These are phyloP conservation scores for Alternaria novae-zelandiae DNA, from an alignment of 2,329 filamentous ascomycete genomes.

Conservation along the genomic window DNA sequence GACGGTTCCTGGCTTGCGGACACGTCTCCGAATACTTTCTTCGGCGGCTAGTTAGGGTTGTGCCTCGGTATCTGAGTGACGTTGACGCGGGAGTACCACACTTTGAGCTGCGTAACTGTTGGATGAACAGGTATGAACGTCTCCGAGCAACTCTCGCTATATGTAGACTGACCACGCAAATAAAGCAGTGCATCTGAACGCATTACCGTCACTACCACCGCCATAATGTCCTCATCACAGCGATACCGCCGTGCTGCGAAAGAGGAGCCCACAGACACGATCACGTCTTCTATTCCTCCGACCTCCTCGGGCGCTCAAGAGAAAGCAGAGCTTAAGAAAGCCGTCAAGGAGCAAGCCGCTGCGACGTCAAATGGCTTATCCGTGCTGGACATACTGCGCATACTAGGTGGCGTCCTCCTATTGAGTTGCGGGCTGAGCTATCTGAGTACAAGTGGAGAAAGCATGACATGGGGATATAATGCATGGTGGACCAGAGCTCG, in stretches of 20 bases:
- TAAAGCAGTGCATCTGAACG: not conserved
- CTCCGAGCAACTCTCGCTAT: not conserved
- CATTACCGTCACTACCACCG: not conserved
- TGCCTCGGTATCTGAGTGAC: not conserved
- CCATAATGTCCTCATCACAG: slow-evolving; percentile 28
- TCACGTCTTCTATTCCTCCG: slow-evolving; percentile 12
- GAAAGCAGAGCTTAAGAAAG: slow-evolving; percentile 35
- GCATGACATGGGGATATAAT: slow-evolving; percentile 49
- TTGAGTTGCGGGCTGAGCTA: slow-evolving; percentile 76
- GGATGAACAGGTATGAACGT: not conserved
- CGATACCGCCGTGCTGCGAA: slow-evolving; percentile 30
- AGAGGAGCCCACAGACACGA: slow-evolving; percentile 7
- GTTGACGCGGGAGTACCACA: not conserved
- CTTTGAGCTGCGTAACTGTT: not conserved
- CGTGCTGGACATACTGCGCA: slow-evolving; percentile 69
- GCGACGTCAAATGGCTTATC: slow-evolving; percentile 33
- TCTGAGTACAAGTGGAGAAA: slow-evolving; percentile 72
- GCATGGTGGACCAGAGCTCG: slow-evolving; percentile 46
- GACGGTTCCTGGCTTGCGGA: slow-evolving; percentile 5
- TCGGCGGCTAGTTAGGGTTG: not conserved
- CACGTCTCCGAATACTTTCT: slow-evolving; percentile 11
- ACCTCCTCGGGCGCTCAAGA: slow-evolving; percentile 22
- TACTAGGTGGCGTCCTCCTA: slow-evolving; percentile 70
- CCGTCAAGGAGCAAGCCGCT: slow-evolving; percentile 30
- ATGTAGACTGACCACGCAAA: not conserved